Base-by-base conservation (phyloP, 805 yeast species). In the Sungouiella thailandica region DNA sequence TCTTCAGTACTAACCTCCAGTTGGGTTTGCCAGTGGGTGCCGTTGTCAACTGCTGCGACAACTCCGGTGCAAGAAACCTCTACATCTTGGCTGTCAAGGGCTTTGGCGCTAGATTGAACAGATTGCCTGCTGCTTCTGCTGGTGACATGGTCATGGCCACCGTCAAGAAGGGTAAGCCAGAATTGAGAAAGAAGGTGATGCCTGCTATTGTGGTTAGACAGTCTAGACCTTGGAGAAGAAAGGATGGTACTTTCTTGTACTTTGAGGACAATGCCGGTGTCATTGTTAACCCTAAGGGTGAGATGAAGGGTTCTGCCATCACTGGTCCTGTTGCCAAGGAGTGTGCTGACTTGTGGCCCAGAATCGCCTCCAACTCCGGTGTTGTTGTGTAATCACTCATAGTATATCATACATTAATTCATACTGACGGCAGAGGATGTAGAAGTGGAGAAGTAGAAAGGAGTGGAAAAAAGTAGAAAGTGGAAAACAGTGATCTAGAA, bases 291-390 rank as follows among this genome's bases (percentile, higher is more conserved):
- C 98, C 99, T 69, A 93, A 93, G 93, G 99, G 99, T 80, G 99
- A 93, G 77, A 93, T 94, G 98, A 93, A 93, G 82, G 99, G 99
- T 76, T 94, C 98, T 57, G 99, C 98, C 65, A 93, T 93, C 72
- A 94, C 99, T 66, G 99, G 99, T 74, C 99, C 99, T 65, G 99
- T 93, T 68, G 97, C 97, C 72, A 93, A 93, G 79, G 99, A 93
- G 80, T 94, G 98, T 81, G 98, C 99, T 70, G 99, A 93, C 70
- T 84, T 93, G 73, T 93, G 99, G 99, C 99, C 99, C 72, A 87
- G 98, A 80, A 93, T 93, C 78, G 97, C 99, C 67, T 88, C 97
- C 58, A 87, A 87, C 90, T 93, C 98, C 62, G 98, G 98, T 87
- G 98, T 93, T 71, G 99, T 93, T 72, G 99, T 89, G 71, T 93